A percentile compares a stretch with the other conserved stretches of the same genome.
phyloP scores from a whole-genome alignment of 305 asterid species.

The Fraxinus platypoda region DNA sequence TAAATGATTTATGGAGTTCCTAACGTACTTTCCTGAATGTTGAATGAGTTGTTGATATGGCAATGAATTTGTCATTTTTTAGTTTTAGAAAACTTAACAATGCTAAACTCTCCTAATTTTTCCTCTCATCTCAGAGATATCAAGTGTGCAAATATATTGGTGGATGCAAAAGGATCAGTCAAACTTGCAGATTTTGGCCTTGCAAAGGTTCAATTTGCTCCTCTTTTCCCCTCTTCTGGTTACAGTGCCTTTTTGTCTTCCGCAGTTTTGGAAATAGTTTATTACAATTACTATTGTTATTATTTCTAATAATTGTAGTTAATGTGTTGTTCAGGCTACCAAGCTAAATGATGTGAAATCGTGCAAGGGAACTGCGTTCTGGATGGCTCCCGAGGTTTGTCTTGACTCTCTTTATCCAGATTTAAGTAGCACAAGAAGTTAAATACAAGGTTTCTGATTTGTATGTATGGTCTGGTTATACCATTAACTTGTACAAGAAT shows the following conservation, averaged over 20 bases:
- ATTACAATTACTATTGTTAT: background rate
- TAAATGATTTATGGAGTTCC: background rate
- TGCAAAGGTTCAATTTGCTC: slow-evolving; percentile 62
- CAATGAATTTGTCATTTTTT: background rate
- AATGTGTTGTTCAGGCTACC: slow-evolving; percentile 58
- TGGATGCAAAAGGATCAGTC: slow-evolving; percentile 79
- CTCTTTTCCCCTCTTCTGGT: background rate
- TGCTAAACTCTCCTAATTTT: background rate
- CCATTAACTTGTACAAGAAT: background rate
- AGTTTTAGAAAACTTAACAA: background rate
- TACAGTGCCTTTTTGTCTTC: background rate
- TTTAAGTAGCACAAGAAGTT: background rate
- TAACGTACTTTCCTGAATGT: background rate
- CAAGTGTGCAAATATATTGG: slow-evolving; percentile 92
- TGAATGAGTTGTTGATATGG: background rate
- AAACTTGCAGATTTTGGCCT: slow-evolving; percentile 99
- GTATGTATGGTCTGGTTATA: background rate
- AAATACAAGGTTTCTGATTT: background rate
- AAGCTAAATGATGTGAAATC: slow-evolving; percentile 84
- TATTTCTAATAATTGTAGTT: slow-evolving; percentile 9
- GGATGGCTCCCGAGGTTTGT: slow-evolving; percentile 99
- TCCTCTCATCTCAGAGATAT: slow-evolving; percentile 59
- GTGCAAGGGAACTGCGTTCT: slow-evolving; percentile 93
- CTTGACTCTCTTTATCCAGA: background rate
- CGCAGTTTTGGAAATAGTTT: slow-evolving; percentile 2